Evolutionary conservation across 805 yeast genomes (phyloP), one percentile per base, ranked within the genome.

Genomic region (Lachancea quebecensis): DNA sequence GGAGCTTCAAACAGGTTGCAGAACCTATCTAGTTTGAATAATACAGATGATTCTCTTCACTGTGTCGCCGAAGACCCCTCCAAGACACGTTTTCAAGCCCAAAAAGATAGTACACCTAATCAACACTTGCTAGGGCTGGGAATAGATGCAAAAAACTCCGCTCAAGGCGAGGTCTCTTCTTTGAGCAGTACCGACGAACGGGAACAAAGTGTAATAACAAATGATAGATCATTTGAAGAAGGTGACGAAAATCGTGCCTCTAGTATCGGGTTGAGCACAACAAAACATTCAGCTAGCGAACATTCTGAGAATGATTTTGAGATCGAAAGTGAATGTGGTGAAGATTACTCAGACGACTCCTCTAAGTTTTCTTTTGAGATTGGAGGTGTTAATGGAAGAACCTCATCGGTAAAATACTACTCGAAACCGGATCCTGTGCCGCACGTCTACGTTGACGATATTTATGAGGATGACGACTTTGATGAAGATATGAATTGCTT

Each of bases 351-450:
- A 1, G 65, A 62, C 38, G 49, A 44, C 14, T 44, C 56, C 2
- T 63, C 67, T 2, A 51, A 50, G 44, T 79, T 77, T 50, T 78
- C 82, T 1, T 79, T 79, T 50, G 78, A 75, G 39, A 66, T 67
- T 36, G 71, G 68, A 33, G 71, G 68, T 14, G 52, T 62, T 7
- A 69, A 74, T n/a, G 78, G 77, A 2, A 65, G 83, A 48, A 75
- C 77, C 44, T 65, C 75, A 1, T 77, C 82, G 0, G 70, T 74
- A 17, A 72, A 75, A 47, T 78, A 77, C 56, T 78, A 79, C 55
- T 58, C 64, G 1, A 61, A 65, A 38, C 55, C 57, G 2, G 64
- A 56, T 16, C 61, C 64, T 2, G 50, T 52, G 11, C 60, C 55
- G 11, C 65, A 65, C 10, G 61, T 66, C 27, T 71, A 71, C 34